These are phyloP conservation scores for Microbotryum scabiosae DNA, from an alignment of 1,284 basidiomycete species.

Conservation along the genomic window DNA sequence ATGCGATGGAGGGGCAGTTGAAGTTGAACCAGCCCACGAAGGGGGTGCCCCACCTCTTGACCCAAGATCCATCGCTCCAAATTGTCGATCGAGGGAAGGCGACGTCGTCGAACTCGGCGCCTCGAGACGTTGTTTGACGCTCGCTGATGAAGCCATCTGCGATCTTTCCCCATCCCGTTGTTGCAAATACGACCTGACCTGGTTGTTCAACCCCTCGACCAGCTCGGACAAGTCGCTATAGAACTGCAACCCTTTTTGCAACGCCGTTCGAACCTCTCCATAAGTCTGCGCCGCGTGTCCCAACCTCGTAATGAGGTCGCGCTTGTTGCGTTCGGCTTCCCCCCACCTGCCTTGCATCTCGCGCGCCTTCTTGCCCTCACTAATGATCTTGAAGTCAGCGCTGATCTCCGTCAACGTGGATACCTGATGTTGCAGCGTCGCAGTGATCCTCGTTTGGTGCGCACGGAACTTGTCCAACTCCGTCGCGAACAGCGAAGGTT, in stretches of 20 bases:
- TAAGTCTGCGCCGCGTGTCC: constrained; percentile 68
- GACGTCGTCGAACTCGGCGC: constrained; percentile 20
- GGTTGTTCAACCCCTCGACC: constrained; percentile 52
- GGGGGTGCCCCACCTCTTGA: constrained; percentile 2
- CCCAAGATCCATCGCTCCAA: constrained; percentile 35
- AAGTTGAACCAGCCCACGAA: not conserved
- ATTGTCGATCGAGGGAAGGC: constrained; percentile 29
- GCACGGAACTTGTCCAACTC: constrained; percentile 94
- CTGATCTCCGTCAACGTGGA: constrained; percentile 60
- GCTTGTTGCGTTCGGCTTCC: constrained; percentile 65
- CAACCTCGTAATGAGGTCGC: constrained; percentile 63
- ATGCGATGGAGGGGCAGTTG: constrained; percentile 5
- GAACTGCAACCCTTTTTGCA: constrained; percentile 81
- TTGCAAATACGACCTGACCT: constrained; percentile 56
- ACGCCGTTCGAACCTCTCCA: constrained; percentile 74
- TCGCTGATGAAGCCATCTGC: constrained; percentile 57
- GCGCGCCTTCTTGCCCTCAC: constrained; percentile 60
- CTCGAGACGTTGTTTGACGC: constrained; percentile 57
- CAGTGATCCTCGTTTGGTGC: constrained; percentile 69
- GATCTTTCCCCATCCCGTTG: constrained; percentile 64
- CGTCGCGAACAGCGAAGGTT: constrained; percentile 77
- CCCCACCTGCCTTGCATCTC: constrained; percentile 68
- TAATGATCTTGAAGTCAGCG: constrained; percentile 59
- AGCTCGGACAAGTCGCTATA: constrained; percentile 73
- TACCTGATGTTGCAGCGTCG: constrained; percentile 70